phyloP scores from a whole-genome alignment of 768 basidiomycete species.

The Trametes cinnabarina region DNA sequence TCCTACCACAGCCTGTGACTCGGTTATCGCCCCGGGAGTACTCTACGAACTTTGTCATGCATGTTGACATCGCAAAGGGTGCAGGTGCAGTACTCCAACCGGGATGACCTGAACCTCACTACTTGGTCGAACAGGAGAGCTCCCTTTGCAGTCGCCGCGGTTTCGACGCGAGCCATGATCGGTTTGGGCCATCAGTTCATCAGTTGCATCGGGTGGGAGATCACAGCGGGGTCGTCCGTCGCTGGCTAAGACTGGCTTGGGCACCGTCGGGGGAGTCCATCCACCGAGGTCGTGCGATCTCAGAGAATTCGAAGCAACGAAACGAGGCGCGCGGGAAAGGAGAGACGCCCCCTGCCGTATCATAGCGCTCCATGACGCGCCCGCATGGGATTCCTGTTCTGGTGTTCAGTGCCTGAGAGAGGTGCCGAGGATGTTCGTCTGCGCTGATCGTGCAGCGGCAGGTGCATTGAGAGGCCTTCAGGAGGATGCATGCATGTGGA shows the following conservation, averaged over 20 bases:
- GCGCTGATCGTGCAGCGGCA: no score
- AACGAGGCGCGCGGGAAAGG: neutral
- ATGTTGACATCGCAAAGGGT: no score
- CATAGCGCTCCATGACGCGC: no score
- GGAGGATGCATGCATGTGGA: no score
- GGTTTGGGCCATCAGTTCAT: neutral
- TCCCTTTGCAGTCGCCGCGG: neutral
- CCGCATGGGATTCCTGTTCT: no score
- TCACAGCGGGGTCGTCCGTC: neutral
- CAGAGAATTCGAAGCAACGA: neutral
- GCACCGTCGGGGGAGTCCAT: neutral
- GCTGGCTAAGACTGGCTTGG: neutral
- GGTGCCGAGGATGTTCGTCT: neutral
- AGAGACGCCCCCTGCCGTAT: no score
- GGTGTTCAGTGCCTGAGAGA: constrained; percentile 1
- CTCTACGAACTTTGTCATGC: no score
- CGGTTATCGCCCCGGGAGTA: no score
- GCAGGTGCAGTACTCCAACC: no score
- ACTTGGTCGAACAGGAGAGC: neutral
- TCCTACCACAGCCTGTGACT: no score
- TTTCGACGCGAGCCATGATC: neutral
- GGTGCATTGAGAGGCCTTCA: neutral
- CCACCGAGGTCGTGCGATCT: neutral
- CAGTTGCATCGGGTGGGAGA: neutral
- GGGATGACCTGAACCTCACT: no score